Base-by-base conservation (phyloP, 345 rosid genomes). In the Dimocarpus longan region DNA sequence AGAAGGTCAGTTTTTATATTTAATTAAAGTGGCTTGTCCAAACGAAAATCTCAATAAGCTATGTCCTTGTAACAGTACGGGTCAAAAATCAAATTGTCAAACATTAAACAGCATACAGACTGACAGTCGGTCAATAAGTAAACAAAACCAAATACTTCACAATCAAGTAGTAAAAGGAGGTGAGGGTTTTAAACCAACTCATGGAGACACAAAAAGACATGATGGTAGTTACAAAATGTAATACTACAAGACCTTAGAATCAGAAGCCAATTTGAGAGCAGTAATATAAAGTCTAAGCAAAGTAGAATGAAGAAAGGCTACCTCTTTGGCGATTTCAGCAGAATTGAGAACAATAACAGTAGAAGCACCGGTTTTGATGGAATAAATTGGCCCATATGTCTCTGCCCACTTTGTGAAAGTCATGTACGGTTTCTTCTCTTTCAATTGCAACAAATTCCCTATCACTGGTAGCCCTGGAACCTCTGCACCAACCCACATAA, bases 381-480 rank as follows among this genome's bases (percentile, higher is more conserved):
- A 93, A 82, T 92, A 93, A 32, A 95, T 88, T 0, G 97, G 93
- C 8, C 98, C 98, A 81, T 94, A 85, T 52, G 71, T 74, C 88
- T 93, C 97, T 37, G 97, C 93, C 99, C 98, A 96, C 57, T 66
- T 90, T 1, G 87, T 50, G 73, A 96, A 96, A 21, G 93, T 94
- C 85, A 83, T 88, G 83, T 96, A 86, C 8, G 98, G 98, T 79
- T 94, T 94, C 88, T 96, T 96, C 93, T 95, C 99, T 78, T 83
- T 91, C 83, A 93, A 78, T 43, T 94, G 94, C 80, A 90, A 85
- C 90, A 96, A 80, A 78, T 94, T 96, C 85, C 99, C 99, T 12
- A 94, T 71, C 40, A 94, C 67, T 0, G 98, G 98, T 67, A 89
- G 63, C 65, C 98, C 97, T 4, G 98, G 93, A 19, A 94, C 89